Evolutionary conservation across 106 monocot species (phyloP).

Genomic region (Platanthera guangdongensis): DNA sequence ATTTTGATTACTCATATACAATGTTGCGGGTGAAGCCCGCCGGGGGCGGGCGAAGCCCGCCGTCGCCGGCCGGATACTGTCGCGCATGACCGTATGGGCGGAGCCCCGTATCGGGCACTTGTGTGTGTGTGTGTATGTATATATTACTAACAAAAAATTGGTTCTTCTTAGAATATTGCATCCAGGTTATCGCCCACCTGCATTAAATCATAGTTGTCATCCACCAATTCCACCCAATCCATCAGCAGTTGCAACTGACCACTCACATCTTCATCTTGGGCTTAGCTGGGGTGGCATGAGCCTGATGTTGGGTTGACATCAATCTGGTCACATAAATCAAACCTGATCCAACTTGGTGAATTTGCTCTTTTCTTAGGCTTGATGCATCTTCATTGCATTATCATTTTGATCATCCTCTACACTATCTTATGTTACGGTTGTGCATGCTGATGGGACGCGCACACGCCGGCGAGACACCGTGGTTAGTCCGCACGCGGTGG

Average conservation of each 20-base stretch:
- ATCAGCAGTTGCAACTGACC: neutral
- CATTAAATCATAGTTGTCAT: neutral
- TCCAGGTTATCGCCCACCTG: neutral
- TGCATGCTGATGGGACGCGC: too few relatives aligned
- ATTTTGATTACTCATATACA: too few relatives aligned
- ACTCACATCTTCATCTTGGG: neutral
- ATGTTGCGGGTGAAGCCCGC: too few relatives aligned
- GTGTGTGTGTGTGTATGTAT: too few relatives aligned
- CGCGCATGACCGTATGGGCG: too few relatives aligned
- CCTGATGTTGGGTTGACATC: neutral
- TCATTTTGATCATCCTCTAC: neutral
- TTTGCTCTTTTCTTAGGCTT: neutral
- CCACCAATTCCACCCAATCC: neutral
- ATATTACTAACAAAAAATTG: too few relatives aligned
- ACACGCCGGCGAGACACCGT: too few relatives aligned
- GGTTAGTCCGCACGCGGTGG: too few relatives aligned
- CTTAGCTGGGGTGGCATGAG: neutral
- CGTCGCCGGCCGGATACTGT: too few relatives aligned
- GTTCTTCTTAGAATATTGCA: too few relatives aligned
- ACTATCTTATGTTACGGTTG: neutral
- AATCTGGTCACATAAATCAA: neutral
- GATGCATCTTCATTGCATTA: neutral
- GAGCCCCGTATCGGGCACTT: too few relatives aligned
- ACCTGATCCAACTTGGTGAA: neutral
- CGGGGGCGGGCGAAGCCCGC: too few relatives aligned